A percentile compares a stretch with the other conserved stretches of the same genome.
phyloP scores from a whole-genome alignment of 2,329 filamentous ascomycete genomes.

The Cercospora sesami region DNA sequence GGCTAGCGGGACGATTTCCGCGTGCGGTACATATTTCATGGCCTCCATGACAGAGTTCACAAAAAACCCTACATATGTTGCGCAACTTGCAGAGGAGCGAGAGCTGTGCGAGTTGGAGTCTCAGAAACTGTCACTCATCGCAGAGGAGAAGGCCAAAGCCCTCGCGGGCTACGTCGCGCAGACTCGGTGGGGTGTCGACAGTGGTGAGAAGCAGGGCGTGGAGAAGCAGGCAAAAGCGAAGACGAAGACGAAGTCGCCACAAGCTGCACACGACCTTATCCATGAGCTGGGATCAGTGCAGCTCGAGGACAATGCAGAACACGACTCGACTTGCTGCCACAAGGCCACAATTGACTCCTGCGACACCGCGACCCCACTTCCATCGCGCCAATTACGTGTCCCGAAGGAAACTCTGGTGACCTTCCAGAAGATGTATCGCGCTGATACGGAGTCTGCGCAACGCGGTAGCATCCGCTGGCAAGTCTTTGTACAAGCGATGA shows the following conservation, averaged over 20 bases:
- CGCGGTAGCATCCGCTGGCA: slow-evolving; percentile 12
- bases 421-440: slow-evolving; percentile 11
- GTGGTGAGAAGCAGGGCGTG: neutral
- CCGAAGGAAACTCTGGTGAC: neutral
- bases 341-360: no score
- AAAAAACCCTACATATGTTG: neutral
- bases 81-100: neutral
- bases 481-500: slow-evolving; percentile 18
- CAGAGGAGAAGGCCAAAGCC: neutral
- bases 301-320: no score
- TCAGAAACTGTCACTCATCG: neutral
- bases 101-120: neutral
- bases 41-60: neutral
- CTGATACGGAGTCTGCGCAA: neutral
- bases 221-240: neutral
- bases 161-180: neutral
- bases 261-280: neutral
- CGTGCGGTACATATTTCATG: neutral
- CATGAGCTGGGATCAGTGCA: neutral
- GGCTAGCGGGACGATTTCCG: neutral
- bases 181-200: neutral
- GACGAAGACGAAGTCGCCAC: neutral
- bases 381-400: no score
- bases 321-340: no score
- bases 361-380: no score